Evolutionary conservation across 495 filamentous ascomycete genomes (phyloP).

Genomic region (Aspergillus campestris): DNA sequence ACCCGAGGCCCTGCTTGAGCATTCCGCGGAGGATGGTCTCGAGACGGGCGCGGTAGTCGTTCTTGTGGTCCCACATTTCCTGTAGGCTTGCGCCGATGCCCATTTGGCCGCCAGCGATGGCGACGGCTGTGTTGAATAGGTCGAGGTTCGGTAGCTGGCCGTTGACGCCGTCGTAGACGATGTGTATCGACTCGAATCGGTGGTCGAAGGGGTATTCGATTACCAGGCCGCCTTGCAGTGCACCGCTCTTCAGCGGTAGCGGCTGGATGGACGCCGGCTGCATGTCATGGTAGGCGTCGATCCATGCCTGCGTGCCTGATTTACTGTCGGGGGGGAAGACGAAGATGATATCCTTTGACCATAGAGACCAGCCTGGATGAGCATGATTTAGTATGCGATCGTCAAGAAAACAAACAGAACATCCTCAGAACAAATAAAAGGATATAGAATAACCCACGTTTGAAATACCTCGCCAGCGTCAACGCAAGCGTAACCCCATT

Average conservation of each 20-base stretch:
- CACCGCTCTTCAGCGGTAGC: slow-evolving; percentile 85
- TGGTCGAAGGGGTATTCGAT: slow-evolving; percentile 86
- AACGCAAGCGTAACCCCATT: slow-evolving; percentile 80
- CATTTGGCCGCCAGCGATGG: slow-evolving; percentile 86
- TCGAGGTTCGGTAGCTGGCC: slow-evolving; percentile 93
- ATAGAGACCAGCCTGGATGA: slow-evolving; percentile 76
- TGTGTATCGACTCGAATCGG: slow-evolving; percentile 76
- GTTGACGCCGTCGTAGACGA: slow-evolving; percentile 94
- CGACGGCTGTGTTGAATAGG: slow-evolving; percentile 86
- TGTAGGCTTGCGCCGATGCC: slow-evolving; percentile 75
- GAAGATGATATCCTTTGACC: slow-evolving; percentile 98
- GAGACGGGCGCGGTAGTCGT: slow-evolving; percentile 74
- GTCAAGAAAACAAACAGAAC: background rate
- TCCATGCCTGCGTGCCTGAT: slow-evolving; percentile 91
- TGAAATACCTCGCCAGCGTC: slow-evolving; percentile 89
- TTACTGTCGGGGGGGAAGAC: slow-evolving; percentile 81
- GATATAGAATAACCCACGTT: slow-evolving; percentile 40
- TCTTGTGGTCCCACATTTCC: slow-evolving; percentile 75
- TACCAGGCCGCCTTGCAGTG: slow-evolving; percentile 84
- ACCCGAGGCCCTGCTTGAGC: slow-evolving; percentile 81
- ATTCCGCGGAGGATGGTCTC: slow-evolving; percentile 89
- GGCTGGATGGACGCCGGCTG: slow-evolving; percentile 62
- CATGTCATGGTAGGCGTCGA: slow-evolving; percentile 91
- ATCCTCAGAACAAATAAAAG: background rate
- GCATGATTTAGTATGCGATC: slow-evolving; percentile 3